Evolutionary conservation across 1,139 yeast genomes (phyloP), one percentile per base, ranked within the genome.

Genomic region (Yamadazyma buinensis): DNA sequence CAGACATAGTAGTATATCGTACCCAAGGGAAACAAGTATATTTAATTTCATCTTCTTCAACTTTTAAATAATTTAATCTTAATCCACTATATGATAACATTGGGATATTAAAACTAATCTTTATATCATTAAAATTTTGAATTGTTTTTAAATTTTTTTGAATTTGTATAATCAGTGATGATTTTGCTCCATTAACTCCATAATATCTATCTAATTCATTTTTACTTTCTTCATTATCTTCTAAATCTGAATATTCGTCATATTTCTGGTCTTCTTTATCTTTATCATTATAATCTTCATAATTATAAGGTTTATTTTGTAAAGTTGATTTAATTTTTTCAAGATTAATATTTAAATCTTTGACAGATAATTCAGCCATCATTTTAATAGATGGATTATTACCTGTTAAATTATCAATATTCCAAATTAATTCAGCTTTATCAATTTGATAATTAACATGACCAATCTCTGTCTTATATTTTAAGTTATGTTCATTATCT

Each of bases 341-440:
- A 7, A 24, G 2, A 2, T 38, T 35, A 2, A 48, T 15, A 3
- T 29, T 11, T 4, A 35, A 34, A n/a, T 35, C 20, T 1, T 39
- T 23, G 11, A 68, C 40, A 1, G 50, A 37, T 14, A 69, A 40
- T 36, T 68, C 75, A 0, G 73, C 67, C 71, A 69, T 67, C 73
- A 69, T 66, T 35, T 63, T 57, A 12, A 66, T 55, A 11, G 59
- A 45, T 22, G 53, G 51, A 29, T 44, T 46, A 34, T 61, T 65
- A 2, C 90, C 90, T 18, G 74, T 72, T 28, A 81, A 53, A 12
- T 74, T 61, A 2, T 72, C 75, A 9, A 84, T 66, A 30, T 65
- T 64, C 94, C 94, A 84, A 1, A 76, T 51, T 3, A 84, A 49
- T 39, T 74, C 76, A 18, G 77, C 71, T 21, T 75, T 67, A 42